Percentiles rank a stretch among this genome's conserved stretches.
phyloP scores from a whole-genome alignment of 768 basidiomycete genomes.

The Galerina sulciceps region DNA sequence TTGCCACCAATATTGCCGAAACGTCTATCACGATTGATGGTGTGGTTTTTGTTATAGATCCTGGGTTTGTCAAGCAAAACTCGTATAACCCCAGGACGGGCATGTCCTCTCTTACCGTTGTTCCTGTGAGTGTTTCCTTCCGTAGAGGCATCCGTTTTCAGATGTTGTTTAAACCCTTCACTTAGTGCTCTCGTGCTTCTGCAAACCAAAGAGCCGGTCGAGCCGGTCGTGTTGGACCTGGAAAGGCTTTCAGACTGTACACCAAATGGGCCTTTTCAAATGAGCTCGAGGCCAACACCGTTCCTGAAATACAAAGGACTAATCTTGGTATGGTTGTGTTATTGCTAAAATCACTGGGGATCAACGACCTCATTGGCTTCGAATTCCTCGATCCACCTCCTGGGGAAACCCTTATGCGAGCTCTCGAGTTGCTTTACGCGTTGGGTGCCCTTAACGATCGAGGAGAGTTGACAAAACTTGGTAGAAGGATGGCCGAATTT shows the following conservation, averaged over 20 bases:
- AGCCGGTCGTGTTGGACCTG: conserved; percentile 96
- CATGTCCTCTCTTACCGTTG: conserved; percentile 96
- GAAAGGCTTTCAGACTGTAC: conserved; percentile 97
- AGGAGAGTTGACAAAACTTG: conserved; percentile 96
- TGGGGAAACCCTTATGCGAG: conserved; percentile 95
- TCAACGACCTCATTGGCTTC: conserved; percentile 97
- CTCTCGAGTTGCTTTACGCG: conserved; percentile 92
- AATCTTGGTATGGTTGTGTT: conserved; percentile 96
- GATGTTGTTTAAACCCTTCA: not conserved
- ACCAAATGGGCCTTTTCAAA: conserved; percentile 98
- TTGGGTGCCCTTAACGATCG: conserved; percentile 95
- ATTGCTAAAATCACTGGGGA: conserved; percentile 93
- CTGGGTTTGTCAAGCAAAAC: conserved; percentile 99
- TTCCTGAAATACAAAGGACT: conserved; percentile 99
- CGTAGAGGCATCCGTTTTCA: not conserved
- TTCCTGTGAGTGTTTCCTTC: conserved; percentile 67
- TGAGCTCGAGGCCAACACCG: conserved; percentile 95
- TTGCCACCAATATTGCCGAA: conserved; percentile 99
- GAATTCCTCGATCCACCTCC: conserved; percentile 99
- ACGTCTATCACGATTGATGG: conserved; percentile 99
- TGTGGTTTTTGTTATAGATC: conserved; percentile 98
- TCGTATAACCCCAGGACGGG: conserved; percentile 98
- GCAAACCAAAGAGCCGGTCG: conserved; percentile 97
- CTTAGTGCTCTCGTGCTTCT: conserved; percentile 92
- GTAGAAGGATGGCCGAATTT: conserved; percentile 97